Conservation (phyloP, 495 filamentous ascomycete genomes). For the Xylaria grammica region DNA sequence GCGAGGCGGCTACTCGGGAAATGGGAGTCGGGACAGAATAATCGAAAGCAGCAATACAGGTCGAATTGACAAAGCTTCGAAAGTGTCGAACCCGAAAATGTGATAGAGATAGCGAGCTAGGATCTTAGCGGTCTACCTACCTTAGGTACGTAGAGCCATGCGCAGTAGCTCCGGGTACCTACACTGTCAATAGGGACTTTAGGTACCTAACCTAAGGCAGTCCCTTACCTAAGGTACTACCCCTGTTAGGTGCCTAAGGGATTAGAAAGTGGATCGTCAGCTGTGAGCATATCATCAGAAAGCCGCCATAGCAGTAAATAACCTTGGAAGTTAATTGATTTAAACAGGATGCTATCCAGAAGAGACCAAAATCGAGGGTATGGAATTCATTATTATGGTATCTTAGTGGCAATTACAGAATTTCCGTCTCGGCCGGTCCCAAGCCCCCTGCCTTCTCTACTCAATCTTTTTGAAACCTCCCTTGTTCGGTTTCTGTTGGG, state of each 20-base stretch:
- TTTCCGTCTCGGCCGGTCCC: background rate
- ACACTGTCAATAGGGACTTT: too few relatives aligned
- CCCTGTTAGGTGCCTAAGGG: background rate
- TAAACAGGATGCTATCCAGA: too few relatives aligned
- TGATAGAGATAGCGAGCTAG: background rate
- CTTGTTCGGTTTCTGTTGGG: conserved; percentile 72
- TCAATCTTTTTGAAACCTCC: conserved; percentile 41
- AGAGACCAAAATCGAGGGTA: background rate
- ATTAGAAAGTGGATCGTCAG: conserved; percentile 2
- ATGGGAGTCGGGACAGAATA: background rate
- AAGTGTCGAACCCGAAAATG: background rate
- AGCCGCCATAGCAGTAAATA: background rate
- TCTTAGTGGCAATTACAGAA: conserved; percentile 5
- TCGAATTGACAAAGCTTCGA: background rate
- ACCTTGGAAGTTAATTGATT: background rate
- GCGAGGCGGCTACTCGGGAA: background rate
- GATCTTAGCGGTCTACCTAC: background rate
- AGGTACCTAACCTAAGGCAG: too few relatives aligned
- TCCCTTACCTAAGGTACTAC: too few relatives aligned
- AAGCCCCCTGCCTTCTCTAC: background rate
- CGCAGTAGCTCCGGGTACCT: too few relatives aligned
- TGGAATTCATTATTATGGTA: conserved; percentile 9
- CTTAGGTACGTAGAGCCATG: too few relatives aligned
- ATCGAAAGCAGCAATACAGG: background rate
- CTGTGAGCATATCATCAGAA: background rate